Evolutionary conservation across 208 protist genomes (phyloP), one percentile per base, ranked within the genome.

Genomic region (Strigomonas culicis): DNA sequence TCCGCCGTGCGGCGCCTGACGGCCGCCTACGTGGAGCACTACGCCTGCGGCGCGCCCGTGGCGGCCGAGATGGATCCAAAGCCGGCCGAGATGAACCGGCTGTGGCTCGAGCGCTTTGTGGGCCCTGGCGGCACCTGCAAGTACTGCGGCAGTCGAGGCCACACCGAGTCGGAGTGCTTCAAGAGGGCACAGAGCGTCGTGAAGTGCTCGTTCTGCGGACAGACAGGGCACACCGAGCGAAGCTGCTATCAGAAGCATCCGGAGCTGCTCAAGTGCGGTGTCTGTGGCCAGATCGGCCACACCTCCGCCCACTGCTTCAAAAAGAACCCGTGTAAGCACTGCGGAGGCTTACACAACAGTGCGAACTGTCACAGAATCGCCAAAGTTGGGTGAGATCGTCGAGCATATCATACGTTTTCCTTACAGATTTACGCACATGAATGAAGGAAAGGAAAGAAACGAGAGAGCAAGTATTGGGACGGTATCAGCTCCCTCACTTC

Each of bases 141-240:
- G 39, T 92, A 88, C 52, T 97, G 92, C 67, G 77, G 82, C 34
- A 63, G 77, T 19, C 77, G 75, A 39, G 92, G 92, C 4, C 92
- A 97, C 74, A 84, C 79, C 31, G 88, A 90, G 63, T 55, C 79
- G 22, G 86, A 97, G 68, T 97, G 92, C 76, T 97, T 95, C 60
- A 51, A 51, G 22, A 51, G 17, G 53, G 92, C 92, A 55, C 50
- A 77, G 13, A 79, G 86, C 49, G 44, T 39, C 24, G 53, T 78
- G 51, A 60, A 66, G 31, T 84, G 78, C 43, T 44, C 63, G 8
- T 88, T 82, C 31, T 97, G 92, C 62, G 86, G 84, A 8, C 80
- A 80, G 49, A 61, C 80, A 6, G 92, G 92, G 1, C 92, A 97
- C 68, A 92, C 76, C 10, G 72, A 80, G 24, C 44, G 70, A 11